Percentiles rank a stretch among this genome's conserved stretches.
phyloP scores from a whole-genome alignment of 495 filamentous ascomycete genomes.

The Aeminium ludgeri region DNA sequence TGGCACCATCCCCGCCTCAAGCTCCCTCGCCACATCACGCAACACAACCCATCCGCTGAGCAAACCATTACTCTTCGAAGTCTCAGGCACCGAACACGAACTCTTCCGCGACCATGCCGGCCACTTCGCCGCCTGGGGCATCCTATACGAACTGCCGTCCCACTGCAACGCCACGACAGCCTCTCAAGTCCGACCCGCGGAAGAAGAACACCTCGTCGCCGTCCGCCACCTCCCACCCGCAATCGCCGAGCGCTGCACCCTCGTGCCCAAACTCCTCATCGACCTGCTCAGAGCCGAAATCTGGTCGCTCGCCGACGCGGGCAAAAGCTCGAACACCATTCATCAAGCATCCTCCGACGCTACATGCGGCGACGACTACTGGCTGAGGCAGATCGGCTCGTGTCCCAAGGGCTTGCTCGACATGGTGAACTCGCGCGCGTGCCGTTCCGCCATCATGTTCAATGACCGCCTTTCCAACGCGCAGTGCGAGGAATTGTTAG shows the following conservation, averaged over 20 bases:
- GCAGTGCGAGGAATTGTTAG: constrained; percentile 51
- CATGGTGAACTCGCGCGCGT: constrained; percentile 76
- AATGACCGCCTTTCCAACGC: constrained; percentile 54
- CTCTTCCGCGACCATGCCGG: constrained; percentile 36
- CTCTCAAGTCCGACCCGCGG: constrained; percentile 10
- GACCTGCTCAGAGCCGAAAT: constrained; percentile 59
- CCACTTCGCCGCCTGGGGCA: constrained; percentile 56
- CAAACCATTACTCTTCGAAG: constrained; percentile 43
- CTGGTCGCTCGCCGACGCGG: constrained; percentile 28
- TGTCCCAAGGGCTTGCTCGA: constrained; percentile 72
- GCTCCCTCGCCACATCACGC: constrained; percentile 11
- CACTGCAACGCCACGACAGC: background rate
- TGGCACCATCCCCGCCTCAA: background rate
- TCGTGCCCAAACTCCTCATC: constrained; percentile 50
- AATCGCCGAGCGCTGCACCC: constrained; percentile 59
- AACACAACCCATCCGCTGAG: constrained; percentile 18
- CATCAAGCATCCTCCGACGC: too few species aligned
- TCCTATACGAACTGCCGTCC: constrained; percentile 36
- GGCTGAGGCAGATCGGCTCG: constrained; percentile 41
- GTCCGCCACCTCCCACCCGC: constrained; percentile 46
- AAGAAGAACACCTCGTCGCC: constrained; percentile 21
- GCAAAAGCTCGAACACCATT: background rate
- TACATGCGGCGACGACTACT: constrained; percentile 19
- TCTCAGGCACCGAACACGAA: constrained; percentile 38
- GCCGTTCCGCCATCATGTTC: constrained; percentile 91